phyloP scores from a whole-genome alignment of 148 eudicot species.

The Cornus florida region DNA sequence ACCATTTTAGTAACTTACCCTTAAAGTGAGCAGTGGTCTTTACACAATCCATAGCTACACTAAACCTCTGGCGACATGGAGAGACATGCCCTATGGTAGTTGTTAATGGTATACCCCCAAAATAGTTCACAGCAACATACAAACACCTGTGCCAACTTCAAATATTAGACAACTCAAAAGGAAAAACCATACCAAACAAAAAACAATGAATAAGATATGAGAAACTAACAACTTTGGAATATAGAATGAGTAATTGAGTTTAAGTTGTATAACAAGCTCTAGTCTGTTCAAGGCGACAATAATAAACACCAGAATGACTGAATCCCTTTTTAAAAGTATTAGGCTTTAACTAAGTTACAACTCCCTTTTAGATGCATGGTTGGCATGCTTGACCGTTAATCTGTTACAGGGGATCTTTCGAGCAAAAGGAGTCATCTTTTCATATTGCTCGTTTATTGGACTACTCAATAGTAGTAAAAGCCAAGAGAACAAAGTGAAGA shows the following conservation, averaged over 20 bases:
- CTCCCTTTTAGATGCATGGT: neutral
- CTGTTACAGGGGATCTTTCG: neutral
- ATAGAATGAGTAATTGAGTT: neutral
- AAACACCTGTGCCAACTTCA: slow-evolving; percentile 17
- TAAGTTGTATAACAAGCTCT: neutral
- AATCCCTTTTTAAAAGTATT: too few relatives aligned
- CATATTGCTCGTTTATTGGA: neutral
- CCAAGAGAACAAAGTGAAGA: neutral
- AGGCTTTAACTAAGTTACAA: too few relatives aligned
- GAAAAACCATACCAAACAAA: neutral
- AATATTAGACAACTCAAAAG: neutral
- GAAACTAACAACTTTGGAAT: neutral
- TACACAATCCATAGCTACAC: slow-evolving; percentile 55
- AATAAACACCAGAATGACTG: neutral
- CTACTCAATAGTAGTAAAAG: neutral
- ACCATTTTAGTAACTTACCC: slow-evolving; percentile 33
- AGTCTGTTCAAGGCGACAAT: neutral
- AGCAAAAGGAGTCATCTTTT: neutral
- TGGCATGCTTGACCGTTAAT: neutral
- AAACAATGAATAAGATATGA: neutral
- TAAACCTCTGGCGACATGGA: slow-evolving; percentile 81
- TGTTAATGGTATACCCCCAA: slow-evolving; percentile 9
- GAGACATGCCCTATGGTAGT: slow-evolving; percentile 19
- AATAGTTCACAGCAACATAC: slow-evolving; percentile 7
- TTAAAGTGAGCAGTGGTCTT: slow-evolving; percentile 45